Percentiles rank a stretch among this genome's conserved stretches.
Conservation (phyloP, 768 basidiomycete species). For the Gautieria morchelliformis region DNA sequence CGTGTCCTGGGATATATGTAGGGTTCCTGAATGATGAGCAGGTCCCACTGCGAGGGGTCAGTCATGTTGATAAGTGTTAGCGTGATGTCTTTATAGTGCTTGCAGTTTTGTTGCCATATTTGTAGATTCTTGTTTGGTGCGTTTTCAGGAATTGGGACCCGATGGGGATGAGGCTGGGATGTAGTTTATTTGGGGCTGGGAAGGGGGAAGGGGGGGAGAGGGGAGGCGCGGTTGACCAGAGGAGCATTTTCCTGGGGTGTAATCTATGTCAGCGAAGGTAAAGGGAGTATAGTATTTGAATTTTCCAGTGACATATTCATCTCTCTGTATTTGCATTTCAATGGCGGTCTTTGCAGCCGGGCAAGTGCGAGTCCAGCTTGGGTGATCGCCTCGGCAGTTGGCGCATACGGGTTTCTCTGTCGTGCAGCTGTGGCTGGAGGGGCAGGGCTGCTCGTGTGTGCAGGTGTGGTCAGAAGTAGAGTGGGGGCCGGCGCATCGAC, state of each 20-base stretch:
- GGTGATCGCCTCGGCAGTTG: not conserved
- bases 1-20: not conserved
- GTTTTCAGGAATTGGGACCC: not conserved
- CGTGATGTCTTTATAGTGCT: not conserved
- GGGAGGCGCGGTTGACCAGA: not conserved
- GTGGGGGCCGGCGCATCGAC: too few relatives aligned
- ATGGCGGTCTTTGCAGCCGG: not conserved
- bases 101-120: not conserved
- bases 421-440: not conserved
- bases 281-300: too few relatives aligned
- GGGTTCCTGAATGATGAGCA: not conserved
- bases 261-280: not conserved
- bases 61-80: not conserved
- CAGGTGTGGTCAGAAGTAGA: not conserved
- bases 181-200: not conserved
- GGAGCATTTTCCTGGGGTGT: not conserved
- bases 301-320: not conserved
- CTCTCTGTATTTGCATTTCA: not conserved
- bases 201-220: too few relatives aligned
- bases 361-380: too few relatives aligned
- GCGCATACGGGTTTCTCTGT: not conserved
- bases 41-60: not conserved
- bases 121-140: not conserved
- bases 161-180: not conserved
- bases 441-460: not conserved